Conservation (phyloP, 352 stramenopile genomes). For the Pythium sp. region DNA sequence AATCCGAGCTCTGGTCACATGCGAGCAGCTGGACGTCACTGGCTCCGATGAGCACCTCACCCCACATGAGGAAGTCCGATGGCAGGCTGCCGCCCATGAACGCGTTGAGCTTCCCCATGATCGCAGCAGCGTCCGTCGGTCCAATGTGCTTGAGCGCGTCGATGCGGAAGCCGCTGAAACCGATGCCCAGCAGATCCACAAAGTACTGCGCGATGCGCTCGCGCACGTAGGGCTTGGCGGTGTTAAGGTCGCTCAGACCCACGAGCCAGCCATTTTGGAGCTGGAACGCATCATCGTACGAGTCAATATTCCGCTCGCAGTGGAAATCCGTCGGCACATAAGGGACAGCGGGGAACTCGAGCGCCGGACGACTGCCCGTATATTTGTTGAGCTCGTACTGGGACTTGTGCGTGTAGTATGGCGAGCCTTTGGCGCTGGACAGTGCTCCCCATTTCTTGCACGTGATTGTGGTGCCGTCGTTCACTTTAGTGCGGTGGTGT, state of each 20-base stretch:
- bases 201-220: conserved; percentile 74
- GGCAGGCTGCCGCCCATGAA: conserved; percentile 61
- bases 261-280: conserved; percentile 6
- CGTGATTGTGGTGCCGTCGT: not conserved
- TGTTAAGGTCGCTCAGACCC: conserved; percentile 34
- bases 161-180: conserved; percentile 64
- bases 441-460: conserved; percentile 38
- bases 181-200: conserved; percentile 63
- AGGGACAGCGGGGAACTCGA: conserved; percentile 61
- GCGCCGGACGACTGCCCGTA: conserved; percentile 38
- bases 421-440: conserved; percentile 33
- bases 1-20: conserved; percentile 50
- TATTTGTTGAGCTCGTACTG: conserved; percentile 40
- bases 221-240: conserved; percentile 49
- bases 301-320: not conserved
- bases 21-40: conserved; percentile 40
- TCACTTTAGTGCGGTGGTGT: conserved; percentile 25
- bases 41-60: conserved; percentile 36
- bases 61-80: conserved; percentile 61
- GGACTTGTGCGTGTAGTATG: conserved; percentile 43
- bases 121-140: conserved; percentile 44
- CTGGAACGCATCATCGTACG: not conserved
- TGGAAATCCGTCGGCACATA: conserved; percentile 37
- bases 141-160: conserved; percentile 68
- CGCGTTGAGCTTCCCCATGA: conserved; percentile 27